These are phyloP conservation scores for Dactylellina parvicollis DNA, from an alignment of 2,329 filamentous ascomycete species.

Conservation along the genomic window DNA sequence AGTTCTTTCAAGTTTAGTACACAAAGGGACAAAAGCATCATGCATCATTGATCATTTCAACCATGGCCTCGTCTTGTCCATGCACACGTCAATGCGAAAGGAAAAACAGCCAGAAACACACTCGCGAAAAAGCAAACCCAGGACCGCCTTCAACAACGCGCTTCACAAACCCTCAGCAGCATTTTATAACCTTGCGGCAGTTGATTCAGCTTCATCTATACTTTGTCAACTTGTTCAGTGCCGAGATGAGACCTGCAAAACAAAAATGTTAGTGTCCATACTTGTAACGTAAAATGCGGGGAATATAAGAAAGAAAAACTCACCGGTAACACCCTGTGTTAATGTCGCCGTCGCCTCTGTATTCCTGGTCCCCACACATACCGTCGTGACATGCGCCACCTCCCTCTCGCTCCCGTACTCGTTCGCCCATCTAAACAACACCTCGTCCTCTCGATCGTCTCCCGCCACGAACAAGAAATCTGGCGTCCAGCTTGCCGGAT, in stretches of 20 bases:
- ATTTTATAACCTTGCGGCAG: too few relatives aligned
- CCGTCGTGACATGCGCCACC: conserved; percentile 79
- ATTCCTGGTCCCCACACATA: conserved; percentile 85
- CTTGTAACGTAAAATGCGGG: not conserved
- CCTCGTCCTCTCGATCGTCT: conserved; percentile 91
- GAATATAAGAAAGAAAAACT: conserved; percentile 60
- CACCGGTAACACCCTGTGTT: conserved; percentile 91
- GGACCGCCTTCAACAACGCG: too few relatives aligned
- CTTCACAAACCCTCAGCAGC: too few relatives aligned
- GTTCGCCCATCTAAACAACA: conserved; percentile 95
- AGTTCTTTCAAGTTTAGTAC: too few relatives aligned
- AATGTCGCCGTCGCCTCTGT: conserved; percentile 86
- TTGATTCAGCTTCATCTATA: conserved; percentile 11
- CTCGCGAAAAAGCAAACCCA: not conserved
- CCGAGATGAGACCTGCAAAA: conserved; percentile 11
- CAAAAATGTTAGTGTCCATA: conserved; percentile 42
- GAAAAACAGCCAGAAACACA: not conserved
- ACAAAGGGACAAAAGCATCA: too few relatives aligned
- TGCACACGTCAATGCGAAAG: not conserved
- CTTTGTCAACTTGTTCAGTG: conserved; percentile 42
- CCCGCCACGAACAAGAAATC: conserved; percentile 92
- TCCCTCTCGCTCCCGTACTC: conserved; percentile 70
- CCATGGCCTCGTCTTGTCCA: not conserved
- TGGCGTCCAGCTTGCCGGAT: conserved; percentile 63
- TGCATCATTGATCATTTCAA: not conserved